A percentile compares a stretch with the other conserved stretches of the same genome.
These are phyloP conservation scores for Nadsonia fulvescens DNA, from an alignment of 805 yeast genomes.

Conservation along the genomic window DNA sequence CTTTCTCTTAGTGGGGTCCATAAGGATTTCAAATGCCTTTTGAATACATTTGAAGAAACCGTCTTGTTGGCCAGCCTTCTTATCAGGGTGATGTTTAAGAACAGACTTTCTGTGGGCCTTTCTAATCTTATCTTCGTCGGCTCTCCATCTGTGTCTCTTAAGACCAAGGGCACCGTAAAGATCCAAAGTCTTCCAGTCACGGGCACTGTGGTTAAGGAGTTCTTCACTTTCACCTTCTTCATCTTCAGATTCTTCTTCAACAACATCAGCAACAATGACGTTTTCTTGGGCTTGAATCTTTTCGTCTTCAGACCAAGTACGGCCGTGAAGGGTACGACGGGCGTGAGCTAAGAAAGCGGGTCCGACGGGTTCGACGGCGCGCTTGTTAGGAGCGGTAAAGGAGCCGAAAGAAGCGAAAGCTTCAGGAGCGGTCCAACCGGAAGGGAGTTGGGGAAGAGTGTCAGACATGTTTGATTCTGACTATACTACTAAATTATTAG, in stretches of 20 bases:
- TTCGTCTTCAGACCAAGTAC: constrained; percentile 97
- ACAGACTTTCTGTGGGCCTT: constrained; percentile 96
- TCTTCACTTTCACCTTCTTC: constrained; percentile 54
- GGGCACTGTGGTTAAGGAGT: constrained; percentile 76
- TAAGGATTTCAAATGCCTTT: constrained; percentile 81
- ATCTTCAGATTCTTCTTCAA: constrained; percentile 38
- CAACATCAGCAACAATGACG: constrained; percentile 42
- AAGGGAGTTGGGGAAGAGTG: constrained; percentile 13
- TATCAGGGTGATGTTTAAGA: constrained; percentile 94
- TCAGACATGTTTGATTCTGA: constrained; percentile 14
- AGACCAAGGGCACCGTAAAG: constrained; percentile 92
- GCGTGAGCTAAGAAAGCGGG: constrained; percentile 93
- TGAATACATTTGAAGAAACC: constrained; percentile 97
- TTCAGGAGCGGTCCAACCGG: constrained; percentile 13
- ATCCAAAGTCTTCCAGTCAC: constrained; percentile 96
- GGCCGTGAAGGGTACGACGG: constrained; percentile 85
- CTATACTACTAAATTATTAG: constrained; percentile 12
- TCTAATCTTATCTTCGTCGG: constrained; percentile 84
- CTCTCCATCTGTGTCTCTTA: constrained; percentile 75
- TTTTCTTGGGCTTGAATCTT: constrained; percentile 80
- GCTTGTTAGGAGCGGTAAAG: constrained; percentile 18
- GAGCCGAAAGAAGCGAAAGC: constrained; percentile 14
- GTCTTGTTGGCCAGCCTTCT: constrained; percentile 77
- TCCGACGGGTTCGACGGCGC: constrained; percentile 93
- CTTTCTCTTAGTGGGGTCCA: constrained; percentile 71